Conservation (phyloP, 208 protist genomes). For the Leishmania mexicana region DNA sequence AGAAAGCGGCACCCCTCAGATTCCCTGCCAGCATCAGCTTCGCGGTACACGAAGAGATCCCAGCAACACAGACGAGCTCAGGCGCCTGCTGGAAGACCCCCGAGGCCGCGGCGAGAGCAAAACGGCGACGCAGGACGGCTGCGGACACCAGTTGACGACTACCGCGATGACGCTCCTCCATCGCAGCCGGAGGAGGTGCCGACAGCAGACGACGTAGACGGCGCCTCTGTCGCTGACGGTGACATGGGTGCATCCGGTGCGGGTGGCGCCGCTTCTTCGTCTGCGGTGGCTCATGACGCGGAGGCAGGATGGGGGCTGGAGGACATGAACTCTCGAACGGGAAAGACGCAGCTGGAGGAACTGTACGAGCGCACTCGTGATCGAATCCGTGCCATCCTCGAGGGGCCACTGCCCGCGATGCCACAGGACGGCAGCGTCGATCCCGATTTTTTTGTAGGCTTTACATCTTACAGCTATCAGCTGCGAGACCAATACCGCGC, state of each 20-base stretch:
- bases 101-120: neutral
- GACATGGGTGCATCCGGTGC: neutral
- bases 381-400: constrained; percentile 68
- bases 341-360: constrained; percentile 60
- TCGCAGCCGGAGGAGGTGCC: neutral
- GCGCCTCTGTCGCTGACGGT: neutral
- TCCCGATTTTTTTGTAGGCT: constrained; percentile 85
- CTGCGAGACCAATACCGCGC: constrained; percentile 85
- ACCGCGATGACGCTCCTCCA: neutral
- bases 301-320: constrained; percentile 61
- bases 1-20: neutral
- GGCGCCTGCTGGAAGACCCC: neutral
- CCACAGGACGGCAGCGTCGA: constrained; percentile 70
- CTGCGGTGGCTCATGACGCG: neutral
- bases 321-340: constrained; percentile 48
- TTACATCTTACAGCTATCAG: constrained; percentile 82
- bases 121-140: neutral
- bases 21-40: neutral
- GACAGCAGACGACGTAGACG: neutral
- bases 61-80: neutral
- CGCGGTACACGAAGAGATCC: neutral
- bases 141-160: neutral
- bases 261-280: neutral
- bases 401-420: constrained; percentile 69
- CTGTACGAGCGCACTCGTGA: constrained; percentile 60